Evolutionary conservation across 495 filamentous ascomycete species (phyloP), one percentile per base, ranked within the genome.

Genomic region (Penicilliopsis zonata): DNA sequence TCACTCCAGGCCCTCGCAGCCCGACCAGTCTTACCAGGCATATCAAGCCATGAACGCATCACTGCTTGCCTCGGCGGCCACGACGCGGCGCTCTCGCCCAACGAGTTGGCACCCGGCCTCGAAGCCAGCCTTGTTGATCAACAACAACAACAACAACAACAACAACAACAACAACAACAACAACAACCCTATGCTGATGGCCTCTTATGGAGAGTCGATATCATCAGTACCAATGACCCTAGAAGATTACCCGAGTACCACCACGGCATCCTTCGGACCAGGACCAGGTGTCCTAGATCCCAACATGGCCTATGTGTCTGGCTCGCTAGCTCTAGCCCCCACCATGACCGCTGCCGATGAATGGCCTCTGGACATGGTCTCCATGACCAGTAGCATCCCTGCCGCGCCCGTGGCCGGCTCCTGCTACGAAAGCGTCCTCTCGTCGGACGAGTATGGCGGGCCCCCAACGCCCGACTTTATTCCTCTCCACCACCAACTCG

Each of bases 391-490:
- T 38, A 50, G 48, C 34, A 49, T 63, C 17, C 53, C 57, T 3
- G 48, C 53, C 13, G 41, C 50, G 5, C 49, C 44, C 17, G 52
- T 46, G 5, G 38, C 46, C 2, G 57, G 44, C 9, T 55, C 57
- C 30, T 48, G 47, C 34, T 59, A 66, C 23, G 56, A 48, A 33
- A 64, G 52, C 28, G 53, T 55, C 8, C 53, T 58, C 14, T 66
- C 61, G 1, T 52, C 57, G 0, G 59, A 57, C 13, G 53, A 48
- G 26, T 20, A 55, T 9, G 54, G 52, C 18, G 65, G 67, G 3
- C 76, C 78, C 9, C 68, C 76, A 0, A 80, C 76, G 0, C 74
- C 77, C 0, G 68, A 79, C 37, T 72, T 74, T 39, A 52, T 68
- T 14, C 62, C 61, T n/a, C 50, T 60, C 14, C 53, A 65, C 33